Evolutionary conservation across 495 filamentous ascomycete species (phyloP).

Genomic region (Lasiosphaeria ovina): DNA sequence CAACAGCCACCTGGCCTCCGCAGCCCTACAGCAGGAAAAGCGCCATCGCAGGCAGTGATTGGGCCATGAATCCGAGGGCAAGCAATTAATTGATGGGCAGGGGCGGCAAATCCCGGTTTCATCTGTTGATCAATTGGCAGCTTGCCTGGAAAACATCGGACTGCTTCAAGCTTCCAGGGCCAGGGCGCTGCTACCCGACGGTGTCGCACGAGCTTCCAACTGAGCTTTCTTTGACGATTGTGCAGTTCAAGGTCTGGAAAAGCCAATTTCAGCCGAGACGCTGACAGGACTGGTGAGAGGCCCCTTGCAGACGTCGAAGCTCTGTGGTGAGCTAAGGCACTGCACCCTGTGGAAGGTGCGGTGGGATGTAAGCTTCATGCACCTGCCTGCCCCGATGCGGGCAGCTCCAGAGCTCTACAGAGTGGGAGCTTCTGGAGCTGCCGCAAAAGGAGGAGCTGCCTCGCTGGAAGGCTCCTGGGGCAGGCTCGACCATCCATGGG

Average conservation of each 20-base stretch:
- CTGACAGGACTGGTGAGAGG: neutral
- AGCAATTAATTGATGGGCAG: neutral
- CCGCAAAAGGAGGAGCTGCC: neutral
- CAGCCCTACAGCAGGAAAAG: too few species aligned
- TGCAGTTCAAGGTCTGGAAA: neutral
- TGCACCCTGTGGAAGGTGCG: neutral
- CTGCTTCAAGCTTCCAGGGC: neutral
- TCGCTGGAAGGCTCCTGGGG: neutral
- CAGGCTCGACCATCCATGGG: too few species aligned
- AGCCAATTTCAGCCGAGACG: neutral
- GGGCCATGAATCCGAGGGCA: too few species aligned
- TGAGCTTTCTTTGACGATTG: neutral
- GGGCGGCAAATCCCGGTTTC: neutral
- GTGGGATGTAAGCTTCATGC: neutral
- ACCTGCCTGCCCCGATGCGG: neutral
- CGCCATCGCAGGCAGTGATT: too few species aligned
- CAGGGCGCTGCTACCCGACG: neutral
- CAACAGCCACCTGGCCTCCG: too few species aligned
- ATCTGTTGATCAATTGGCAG: neutral
- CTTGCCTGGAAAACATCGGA: neutral
- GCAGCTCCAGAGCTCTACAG: neutral
- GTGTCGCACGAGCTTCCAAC: neutral
- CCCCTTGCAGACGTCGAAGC: neutral
- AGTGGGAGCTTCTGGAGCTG: neutral
- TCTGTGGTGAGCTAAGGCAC: neutral